Evolutionary conservation across 2,329 filamentous ascomycete genomes (phyloP).

Genomic region (Sphaceloma murrayae): DNA sequence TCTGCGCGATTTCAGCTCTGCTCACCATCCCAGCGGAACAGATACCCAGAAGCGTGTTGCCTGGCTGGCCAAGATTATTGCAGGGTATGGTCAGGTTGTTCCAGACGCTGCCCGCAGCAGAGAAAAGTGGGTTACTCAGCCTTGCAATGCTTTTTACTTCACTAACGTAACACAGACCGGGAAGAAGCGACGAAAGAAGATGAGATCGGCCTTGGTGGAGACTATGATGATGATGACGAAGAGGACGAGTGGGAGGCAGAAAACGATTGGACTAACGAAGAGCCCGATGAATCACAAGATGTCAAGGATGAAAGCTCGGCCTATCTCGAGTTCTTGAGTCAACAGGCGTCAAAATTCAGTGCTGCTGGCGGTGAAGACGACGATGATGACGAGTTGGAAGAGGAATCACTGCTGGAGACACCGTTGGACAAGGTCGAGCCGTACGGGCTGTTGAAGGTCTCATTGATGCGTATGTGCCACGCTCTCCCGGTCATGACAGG

Average conservation of each 20-base stretch:
- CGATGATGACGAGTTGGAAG: slow-evolving; percentile 80
- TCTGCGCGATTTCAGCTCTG: slow-evolving; percentile 81
- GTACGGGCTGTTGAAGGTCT: slow-evolving; percentile 77
- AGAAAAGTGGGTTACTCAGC: slow-evolving; percentile 47
- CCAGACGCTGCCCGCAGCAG: slow-evolving; percentile 75
- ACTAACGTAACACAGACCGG: slow-evolving; percentile 43
- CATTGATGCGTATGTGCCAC: slow-evolving; percentile 65
- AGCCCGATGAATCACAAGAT: slow-evolving; percentile 55
- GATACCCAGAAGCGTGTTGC: slow-evolving; percentile 84
- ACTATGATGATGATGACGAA: slow-evolving; percentile 61
- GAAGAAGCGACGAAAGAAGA: slow-evolving; percentile 81
- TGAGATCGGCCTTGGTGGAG: slow-evolving; percentile 68
- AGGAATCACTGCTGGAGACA: slow-evolving; percentile 85
- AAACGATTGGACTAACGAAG: slow-evolving; percentile 57
- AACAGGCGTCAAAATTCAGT: slow-evolving; percentile 49
- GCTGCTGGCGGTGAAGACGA: slow-evolving; percentile 47
- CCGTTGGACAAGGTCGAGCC: slow-evolving; percentile 92
- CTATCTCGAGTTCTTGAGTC: slow-evolving; percentile 91
- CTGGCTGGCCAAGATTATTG: slow-evolving; percentile 87
- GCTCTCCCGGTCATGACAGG: neutral
- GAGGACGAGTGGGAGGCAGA: slow-evolving; percentile 73
- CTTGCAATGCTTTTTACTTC: neutral
- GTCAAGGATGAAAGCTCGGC: slow-evolving; percentile 83
- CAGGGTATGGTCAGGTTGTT: slow-evolving; percentile 85
- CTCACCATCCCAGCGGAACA: slow-evolving; percentile 70